Percentiles rank a stretch among this genome's conserved stretches.
Conservation (phyloP, 768 basidiomycete species). For the Suillus plorans region DNA sequence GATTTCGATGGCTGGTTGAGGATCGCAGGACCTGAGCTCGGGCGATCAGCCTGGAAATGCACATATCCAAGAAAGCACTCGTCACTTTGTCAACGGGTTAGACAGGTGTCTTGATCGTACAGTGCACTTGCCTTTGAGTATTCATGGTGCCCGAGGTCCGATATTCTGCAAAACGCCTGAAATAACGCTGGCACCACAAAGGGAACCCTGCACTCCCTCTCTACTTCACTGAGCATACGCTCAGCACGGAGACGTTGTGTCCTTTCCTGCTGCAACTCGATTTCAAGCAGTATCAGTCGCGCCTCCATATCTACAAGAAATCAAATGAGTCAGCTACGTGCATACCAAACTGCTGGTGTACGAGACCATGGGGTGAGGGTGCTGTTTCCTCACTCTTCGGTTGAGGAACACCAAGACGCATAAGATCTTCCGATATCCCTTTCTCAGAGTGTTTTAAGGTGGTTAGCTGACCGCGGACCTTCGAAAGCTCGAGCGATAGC, state of each 20-base stretch:
- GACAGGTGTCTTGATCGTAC: background rate
- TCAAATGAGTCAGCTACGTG: background rate
- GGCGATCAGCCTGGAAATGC: background rate
- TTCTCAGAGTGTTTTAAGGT: conserved; percentile 25
- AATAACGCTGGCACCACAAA: conserved; percentile 61
- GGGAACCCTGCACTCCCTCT: conserved; percentile 49
- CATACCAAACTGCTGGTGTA: background rate
- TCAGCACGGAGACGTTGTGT: conserved; percentile 43
- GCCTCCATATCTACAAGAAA: conserved; percentile 23
- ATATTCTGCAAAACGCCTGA: conserved; percentile 52
- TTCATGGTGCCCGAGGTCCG: conserved; percentile 30
- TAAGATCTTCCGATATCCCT: conserved; percentile 22
- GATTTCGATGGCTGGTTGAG: background rate
- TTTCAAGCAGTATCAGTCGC: conserved; percentile 31
- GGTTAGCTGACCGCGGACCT: conserved; percentile 24
- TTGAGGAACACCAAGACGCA: conserved; percentile 12
- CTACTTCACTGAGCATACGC: conserved; percentile 43
- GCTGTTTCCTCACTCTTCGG: background rate
- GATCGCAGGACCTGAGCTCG: background rate
- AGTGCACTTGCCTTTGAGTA: background rate
- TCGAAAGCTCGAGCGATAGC: conserved; percentile 28
- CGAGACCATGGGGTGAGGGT: background rate
- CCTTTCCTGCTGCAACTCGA: conserved; percentile 38
- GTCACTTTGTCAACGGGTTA: background rate
- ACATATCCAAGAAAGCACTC: background rate